Conservation (phyloP, 2,329 filamentous ascomycete genomes). For the Cadophora malorum region DNA sequence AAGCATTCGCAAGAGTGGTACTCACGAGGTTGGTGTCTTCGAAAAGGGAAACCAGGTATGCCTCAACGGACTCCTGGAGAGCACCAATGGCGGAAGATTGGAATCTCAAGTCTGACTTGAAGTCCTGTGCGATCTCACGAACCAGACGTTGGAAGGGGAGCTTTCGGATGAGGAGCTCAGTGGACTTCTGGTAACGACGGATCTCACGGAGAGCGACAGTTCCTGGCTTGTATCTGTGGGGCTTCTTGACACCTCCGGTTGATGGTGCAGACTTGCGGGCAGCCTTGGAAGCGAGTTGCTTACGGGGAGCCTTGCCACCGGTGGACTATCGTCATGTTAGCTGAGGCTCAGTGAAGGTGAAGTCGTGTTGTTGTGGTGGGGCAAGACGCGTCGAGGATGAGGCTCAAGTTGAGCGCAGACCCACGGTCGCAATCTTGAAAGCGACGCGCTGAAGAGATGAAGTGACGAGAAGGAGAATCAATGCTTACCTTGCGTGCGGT, state of each 20-base stretch:
- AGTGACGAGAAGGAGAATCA: slow-evolving; percentile 24
- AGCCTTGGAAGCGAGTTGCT: slow-evolving; percentile 98
- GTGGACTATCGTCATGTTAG: slow-evolving; percentile 61
- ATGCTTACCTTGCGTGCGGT: slow-evolving; percentile 62
- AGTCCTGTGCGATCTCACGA: slow-evolving; percentile 94
- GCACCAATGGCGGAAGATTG: slow-evolving; percentile 97
- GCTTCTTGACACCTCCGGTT: slow-evolving; percentile 97
- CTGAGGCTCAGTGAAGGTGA: slow-evolving; percentile 28
- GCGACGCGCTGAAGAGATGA: slow-evolving; percentile 28
- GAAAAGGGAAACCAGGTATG: slow-evolving; percentile 75
- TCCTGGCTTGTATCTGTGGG: slow-evolving; percentile 86
- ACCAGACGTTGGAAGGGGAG: slow-evolving; percentile 97
- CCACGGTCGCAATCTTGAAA: slow-evolving; percentile 41
- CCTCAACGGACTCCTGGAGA: slow-evolving; percentile 98
- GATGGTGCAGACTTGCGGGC: slow-evolving; percentile 98
- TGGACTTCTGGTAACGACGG: slow-evolving; percentile 96
- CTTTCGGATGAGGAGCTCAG: slow-evolving; percentile 95
- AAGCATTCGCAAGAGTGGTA: too few species aligned
- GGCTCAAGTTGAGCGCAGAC: slow-evolving; percentile 26
- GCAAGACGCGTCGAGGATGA: slow-evolving; percentile 31
- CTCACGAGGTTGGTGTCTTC: not conserved
- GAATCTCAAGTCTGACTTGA: slow-evolving; percentile 96
- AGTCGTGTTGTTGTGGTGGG: slow-evolving; percentile 22
- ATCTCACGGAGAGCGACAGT: slow-evolving; percentile 99
- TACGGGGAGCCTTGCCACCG: slow-evolving; percentile 80